phyloP scores from a whole-genome alignment of 106 monocot species.

The Dendrobium huoshanense region DNA sequence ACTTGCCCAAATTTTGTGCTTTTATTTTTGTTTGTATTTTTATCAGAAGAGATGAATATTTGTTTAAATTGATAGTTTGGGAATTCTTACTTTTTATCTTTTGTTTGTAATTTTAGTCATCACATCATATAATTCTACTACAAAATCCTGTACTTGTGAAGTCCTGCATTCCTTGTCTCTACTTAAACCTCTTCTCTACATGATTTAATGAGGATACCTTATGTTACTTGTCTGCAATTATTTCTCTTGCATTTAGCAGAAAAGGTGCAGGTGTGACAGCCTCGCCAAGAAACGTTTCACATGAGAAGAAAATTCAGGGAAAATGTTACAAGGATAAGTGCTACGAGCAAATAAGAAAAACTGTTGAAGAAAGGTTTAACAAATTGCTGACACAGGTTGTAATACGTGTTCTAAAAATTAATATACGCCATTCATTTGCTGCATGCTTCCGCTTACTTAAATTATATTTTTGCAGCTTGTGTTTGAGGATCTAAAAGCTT shows the following conservation, averaged over 20 bases:
- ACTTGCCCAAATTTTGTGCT: too few species aligned
- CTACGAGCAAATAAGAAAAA: conserved; percentile 89
- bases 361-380: conserved; percentile 88
- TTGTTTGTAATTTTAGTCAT: too few species aligned
- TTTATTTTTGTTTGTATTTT: too few species aligned
- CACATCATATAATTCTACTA: too few species aligned
- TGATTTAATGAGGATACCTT: neutral
- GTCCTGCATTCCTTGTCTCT: too few species aligned
- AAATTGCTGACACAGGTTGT: conserved; percentile 75
- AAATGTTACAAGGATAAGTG: conserved; percentile 98
- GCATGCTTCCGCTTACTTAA: conserved; percentile 10
- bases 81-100: too few species aligned
- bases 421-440: neutral
- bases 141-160: too few species aligned
- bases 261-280: conserved; percentile 52
- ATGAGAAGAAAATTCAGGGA: conserved; percentile 72
- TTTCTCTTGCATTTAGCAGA: conserved; percentile 25
- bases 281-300: conserved; percentile 37
- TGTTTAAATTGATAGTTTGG: too few species aligned
- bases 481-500: conserved; percentile 89
- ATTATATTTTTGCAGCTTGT: conserved; percentile 56
- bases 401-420: neutral
- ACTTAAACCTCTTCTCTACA: too few species aligned
- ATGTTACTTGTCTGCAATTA: neutral
- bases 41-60: too few species aligned